phyloP scores from a whole-genome alignment of 1,284 basidiomycete genomes.

The Cryptococcus wingfieldii region DNA sequence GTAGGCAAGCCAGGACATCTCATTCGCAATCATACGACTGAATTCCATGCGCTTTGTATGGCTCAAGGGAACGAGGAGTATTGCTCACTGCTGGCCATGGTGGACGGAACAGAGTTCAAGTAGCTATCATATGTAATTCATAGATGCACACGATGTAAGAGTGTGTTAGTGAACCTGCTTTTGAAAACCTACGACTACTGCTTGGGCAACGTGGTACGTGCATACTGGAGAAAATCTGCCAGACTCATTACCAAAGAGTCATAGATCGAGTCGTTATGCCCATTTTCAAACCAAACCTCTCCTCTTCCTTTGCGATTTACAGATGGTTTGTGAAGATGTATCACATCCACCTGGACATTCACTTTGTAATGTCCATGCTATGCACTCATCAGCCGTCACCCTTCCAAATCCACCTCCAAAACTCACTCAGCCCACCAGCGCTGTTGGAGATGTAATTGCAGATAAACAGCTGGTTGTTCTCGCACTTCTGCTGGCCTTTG shows the following conservation, averaged over 20 bases:
- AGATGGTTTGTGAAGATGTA: neutral
- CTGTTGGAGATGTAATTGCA: constrained; percentile 9
- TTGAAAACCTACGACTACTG: no score
- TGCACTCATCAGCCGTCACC: neutral
- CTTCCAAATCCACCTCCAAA: neutral
- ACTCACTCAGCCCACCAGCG: constrained; percentile 4
- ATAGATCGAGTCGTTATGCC: no score
- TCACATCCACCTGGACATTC: constrained; percentile 8
- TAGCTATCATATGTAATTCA: no score
- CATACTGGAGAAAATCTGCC: no score
- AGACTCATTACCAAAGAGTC: no score
- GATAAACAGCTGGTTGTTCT: neutral
- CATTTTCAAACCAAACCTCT: no score
- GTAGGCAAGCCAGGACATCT: constrained; percentile 31
- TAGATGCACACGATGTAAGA: no score
- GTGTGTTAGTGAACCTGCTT: no score
- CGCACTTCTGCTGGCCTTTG: constrained; percentile 5
- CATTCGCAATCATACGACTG: constrained; percentile 23
- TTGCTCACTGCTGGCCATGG: constrained; percentile 24
- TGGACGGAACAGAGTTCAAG: neutral
- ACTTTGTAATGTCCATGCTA: neutral
- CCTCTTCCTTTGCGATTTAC: constrained; percentile 1
- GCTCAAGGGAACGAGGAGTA: constrained; percentile 46
- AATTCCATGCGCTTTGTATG: constrained; percentile 39
- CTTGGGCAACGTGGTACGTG: no score